A percentile compares a stretch with the other conserved stretches of the same genome.
Evolutionary conservation across 345 rosid genomes (phyloP).

Genomic region (Reutealis trisperma): DNA sequence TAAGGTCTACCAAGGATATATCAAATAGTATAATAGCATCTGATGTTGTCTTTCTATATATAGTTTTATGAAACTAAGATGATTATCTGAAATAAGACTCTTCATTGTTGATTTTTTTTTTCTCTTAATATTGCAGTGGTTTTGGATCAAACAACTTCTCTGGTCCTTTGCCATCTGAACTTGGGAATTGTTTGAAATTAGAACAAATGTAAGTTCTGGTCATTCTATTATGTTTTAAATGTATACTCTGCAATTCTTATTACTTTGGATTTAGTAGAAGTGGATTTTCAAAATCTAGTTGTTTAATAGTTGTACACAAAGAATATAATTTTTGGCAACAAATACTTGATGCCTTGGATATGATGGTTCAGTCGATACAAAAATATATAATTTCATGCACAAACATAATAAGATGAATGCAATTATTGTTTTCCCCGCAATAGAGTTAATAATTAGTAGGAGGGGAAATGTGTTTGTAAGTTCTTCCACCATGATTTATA

Average conservation of each 20-base stretch:
- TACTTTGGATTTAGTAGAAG: background rate
- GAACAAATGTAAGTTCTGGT: constrained; percentile 51
- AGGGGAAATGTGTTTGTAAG: background rate
- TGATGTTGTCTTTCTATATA: background rate
- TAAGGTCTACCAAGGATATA: background rate
- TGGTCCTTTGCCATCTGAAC: constrained; percentile 64
- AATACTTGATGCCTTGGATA: too few species aligned
- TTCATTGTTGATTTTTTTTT: background rate
- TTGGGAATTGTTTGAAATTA: constrained; percentile 55
- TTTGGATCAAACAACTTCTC: constrained; percentile 61
- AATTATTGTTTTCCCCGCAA: too few species aligned
- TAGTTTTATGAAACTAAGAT: too few species aligned
- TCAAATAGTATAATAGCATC: background rate
- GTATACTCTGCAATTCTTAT: background rate
- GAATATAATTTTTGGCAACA: too few species aligned
- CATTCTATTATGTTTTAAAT: background rate
- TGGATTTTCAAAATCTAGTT: background rate
- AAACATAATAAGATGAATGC: too few species aligned
- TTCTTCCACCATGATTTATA: background rate
- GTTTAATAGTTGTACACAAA: too few species aligned
- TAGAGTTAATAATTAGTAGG: background rate
- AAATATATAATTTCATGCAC: too few species aligned
- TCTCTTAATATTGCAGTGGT: constrained; percentile 32
- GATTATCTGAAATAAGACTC: background rate
- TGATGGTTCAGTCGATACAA: too few species aligned